Evolutionary conservation across 441 rosid genomes (phyloP), one percentile per base, ranked within the genome.

Genomic region (Breynia disticha): DNA sequence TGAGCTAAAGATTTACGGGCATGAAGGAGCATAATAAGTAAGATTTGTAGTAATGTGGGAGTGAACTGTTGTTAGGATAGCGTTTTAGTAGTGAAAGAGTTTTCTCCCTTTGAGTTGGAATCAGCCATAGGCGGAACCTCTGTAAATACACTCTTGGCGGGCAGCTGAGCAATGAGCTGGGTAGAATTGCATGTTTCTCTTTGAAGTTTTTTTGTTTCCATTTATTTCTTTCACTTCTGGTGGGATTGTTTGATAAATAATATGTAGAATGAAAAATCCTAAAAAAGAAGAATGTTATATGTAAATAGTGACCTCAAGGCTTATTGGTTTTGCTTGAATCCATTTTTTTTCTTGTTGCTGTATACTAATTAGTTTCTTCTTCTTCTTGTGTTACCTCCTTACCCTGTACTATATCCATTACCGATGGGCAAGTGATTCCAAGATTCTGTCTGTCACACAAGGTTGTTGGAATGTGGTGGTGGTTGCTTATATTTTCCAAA

Each of bases 241-340:
- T 45, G 70, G 50, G 46, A 67, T 57, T 75, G 90, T 73, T 72
- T 52, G 72, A 81, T 84, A 84, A 81, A 81, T 81, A 84, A 81
- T 43, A 48, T 77, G 82, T 77, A 70, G 74, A 63, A 58, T 62
- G 53, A 56, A 58, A 64, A 38, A 50, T 39, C 14, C 48, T 51
- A 63, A 65, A 39, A 38, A 47, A 54, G 51, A 19, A 60, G 60
- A 49, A 20, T 56, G 41, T 17, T 53, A 7, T 53, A 7, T 74
- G 78, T 77, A 55, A 48, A 67, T 67, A 42, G 50, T 52, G 47
- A 57, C 24, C 13, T 48, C 21, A 17, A 12, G 12, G 19, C 22
- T 48, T 19, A 24, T 19, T 48, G 44, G n/a, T 41, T 41, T 41
- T 15, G n/a, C n/a, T 41, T 15, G 11, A 37, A 11, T 37, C 41